phyloP scores from a whole-genome alignment of 2,329 filamentous ascomycete genomes.

The Chrysoporthe deuterocubensis region DNA sequence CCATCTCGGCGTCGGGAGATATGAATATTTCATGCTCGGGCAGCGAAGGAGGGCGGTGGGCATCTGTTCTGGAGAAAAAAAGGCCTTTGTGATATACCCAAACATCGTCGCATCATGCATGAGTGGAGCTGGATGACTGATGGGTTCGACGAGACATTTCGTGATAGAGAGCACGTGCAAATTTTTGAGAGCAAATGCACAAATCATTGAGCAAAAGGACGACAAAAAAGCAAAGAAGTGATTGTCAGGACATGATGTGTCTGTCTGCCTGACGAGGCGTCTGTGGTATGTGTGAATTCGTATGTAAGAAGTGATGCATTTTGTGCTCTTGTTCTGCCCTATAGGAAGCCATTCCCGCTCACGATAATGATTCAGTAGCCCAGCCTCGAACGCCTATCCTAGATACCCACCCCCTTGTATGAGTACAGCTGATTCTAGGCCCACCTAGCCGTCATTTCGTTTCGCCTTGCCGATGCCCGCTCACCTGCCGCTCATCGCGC shows the following conservation, averaged over 20 bases:
- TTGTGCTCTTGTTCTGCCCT: background rate
- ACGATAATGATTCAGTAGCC: slow-evolving; percentile 3
- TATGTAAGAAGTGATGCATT: slow-evolving; percentile 4
- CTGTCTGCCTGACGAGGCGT: background rate
- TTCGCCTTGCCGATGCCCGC: background rate
- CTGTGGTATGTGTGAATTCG: background rate
- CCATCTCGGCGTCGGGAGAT: background rate
- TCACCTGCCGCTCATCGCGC: background rate
- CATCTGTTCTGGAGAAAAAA: background rate
- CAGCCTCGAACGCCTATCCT: slow-evolving; percentile 15
- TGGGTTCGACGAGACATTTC: background rate
- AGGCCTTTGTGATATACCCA: slow-evolving; percentile 10
- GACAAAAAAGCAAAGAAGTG: background rate
- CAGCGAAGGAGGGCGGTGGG: background rate
- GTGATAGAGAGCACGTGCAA: background rate
- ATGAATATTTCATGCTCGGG: background rate
- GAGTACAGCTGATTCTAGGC: background rate
- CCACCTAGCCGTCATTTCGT: background rate
- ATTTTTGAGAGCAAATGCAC: background rate
- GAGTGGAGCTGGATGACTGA: slow-evolving; percentile 1
- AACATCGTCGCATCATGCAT: background rate
- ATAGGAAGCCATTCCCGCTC: slow-evolving; percentile 3
- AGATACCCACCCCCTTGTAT: background rate
- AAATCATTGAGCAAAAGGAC: background rate
- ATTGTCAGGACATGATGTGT: background rate